phyloP scores from a whole-genome alignment of 148 eudicot species.

The Diospyros lotus region DNA sequence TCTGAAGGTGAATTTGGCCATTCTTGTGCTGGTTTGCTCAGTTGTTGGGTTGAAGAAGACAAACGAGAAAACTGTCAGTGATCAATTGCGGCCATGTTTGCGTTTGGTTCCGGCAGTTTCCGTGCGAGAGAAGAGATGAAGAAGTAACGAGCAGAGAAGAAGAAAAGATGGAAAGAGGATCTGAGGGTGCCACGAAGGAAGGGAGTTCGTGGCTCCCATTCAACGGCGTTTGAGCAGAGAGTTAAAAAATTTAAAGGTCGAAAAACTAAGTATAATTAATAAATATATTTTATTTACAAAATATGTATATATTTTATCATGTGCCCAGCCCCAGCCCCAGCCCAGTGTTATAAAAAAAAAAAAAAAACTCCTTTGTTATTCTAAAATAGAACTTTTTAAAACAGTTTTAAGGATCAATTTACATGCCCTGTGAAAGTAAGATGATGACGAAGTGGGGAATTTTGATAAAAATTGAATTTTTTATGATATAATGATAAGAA shows the following conservation, averaged over 20 bases:
- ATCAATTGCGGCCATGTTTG: neutral
- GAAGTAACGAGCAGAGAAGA: neutral
- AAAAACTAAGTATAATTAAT: neutral
- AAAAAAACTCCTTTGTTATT: too few species aligned
- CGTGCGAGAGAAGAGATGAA: neutral
- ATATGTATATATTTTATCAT: too few species aligned
- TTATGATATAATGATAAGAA: too few species aligned
- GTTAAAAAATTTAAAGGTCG: neutral
- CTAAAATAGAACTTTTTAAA: too few species aligned
- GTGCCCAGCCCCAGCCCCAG: too few species aligned
- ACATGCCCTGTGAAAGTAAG: too few species aligned
- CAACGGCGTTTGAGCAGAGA: neutral
- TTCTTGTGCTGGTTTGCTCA: slow-evolving; percentile 9
- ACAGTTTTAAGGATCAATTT: too few species aligned
- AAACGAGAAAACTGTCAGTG: neutral
- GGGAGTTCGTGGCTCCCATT: slow-evolving; percentile 17
- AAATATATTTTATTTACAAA: too few species aligned
- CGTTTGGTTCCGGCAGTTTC: neutral
- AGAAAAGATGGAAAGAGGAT: slow-evolving; percentile 4
- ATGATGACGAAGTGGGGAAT: too few species aligned
- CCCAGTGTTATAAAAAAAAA: too few species aligned
- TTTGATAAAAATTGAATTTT: too few species aligned
- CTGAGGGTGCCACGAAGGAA: slow-evolving; percentile 14
- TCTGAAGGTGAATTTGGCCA: slow-evolving; percentile 44
- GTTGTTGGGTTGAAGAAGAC: neutral